phyloP scores from a whole-genome alignment of 768 basidiomycete genomes.

The Pholiota conissans region DNA sequence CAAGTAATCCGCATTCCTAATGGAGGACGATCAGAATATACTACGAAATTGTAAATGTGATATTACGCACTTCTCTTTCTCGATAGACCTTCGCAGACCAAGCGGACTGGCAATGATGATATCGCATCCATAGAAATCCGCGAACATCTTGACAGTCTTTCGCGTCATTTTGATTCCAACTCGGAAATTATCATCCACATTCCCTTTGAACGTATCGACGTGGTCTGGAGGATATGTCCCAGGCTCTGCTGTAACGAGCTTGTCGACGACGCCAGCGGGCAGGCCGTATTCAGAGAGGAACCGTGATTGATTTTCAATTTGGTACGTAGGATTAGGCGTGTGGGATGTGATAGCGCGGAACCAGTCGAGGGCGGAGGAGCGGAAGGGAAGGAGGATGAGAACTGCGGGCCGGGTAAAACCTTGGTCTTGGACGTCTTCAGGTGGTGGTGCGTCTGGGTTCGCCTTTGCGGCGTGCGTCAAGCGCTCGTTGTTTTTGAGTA shows the following conservation, averaged over 20 bases:
- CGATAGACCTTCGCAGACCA: constrained; percentile 86
- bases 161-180: constrained; percentile 90
- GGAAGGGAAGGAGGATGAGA: constrained; percentile 91
- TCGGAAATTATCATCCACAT: constrained; percentile 93
- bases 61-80: constrained; percentile 84
- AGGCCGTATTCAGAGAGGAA: constrained; percentile 84
- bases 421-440: constrained; percentile 89
- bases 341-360: constrained; percentile 76
- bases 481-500: constrained; percentile 94
- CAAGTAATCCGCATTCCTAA: constrained; percentile 84
- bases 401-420: constrained; percentile 96
- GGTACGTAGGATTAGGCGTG: constrained; percentile 67
- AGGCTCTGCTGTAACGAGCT: constrained; percentile 68
- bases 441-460: constrained; percentile 49
- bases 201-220: constrained; percentile 93
- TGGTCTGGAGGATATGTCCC: constrained; percentile 88
- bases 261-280: constrained; percentile 78
- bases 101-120: constrained; percentile 92
- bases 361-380: constrained; percentile 85
- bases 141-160: constrained; percentile 90
- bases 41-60: too few species aligned
- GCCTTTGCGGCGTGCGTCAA: constrained; percentile 70
- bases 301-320: constrained; percentile 86
- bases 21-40: neutral
- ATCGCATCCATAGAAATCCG: constrained; percentile 89